Evolutionary conservation across 805 yeast genomes (phyloP).

Genomic region (Maudiozyma pseudohumilis): DNA sequence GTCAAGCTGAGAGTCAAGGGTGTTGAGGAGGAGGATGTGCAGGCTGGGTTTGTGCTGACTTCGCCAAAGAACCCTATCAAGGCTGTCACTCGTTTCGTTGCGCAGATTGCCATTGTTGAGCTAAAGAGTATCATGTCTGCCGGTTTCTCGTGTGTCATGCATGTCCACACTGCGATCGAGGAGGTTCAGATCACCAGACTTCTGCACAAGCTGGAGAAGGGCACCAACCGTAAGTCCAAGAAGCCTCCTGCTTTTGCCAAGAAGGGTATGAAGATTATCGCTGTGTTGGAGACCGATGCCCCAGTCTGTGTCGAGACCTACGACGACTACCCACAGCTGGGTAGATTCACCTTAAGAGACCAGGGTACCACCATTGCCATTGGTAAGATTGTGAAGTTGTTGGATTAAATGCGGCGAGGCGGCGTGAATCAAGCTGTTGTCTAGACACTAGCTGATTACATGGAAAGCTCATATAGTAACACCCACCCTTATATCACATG

Average conservation of each 20-base stretch:
- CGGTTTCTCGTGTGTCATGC: slow-evolving; percentile 98
- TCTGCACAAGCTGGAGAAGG: slow-evolving; percentile 90
- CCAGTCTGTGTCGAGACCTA: slow-evolving; percentile 93
- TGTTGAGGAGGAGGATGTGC: slow-evolving; percentile 93
- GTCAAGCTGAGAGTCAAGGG: slow-evolving; percentile 89
- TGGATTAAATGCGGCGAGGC: no score
- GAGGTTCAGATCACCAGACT: slow-evolving; percentile 77
- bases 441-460: no score
- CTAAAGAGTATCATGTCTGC: slow-evolving; percentile 87
- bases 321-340: slow-evolving; percentile 88
- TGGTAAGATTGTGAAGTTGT: slow-evolving; percentile 89
- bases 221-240: slow-evolving; percentile 92
- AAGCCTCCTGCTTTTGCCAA: slow-evolving; percentile 97
- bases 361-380: slow-evolving; percentile 98
- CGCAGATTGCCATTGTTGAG: slow-evolving; percentile 95
- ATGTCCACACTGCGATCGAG: slow-evolving; percentile 95
- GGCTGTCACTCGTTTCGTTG: slow-evolving; percentile 84
- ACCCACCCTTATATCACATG: no score
- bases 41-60: slow-evolving; percentile 84
- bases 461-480: no score
- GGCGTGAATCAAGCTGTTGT: no score
- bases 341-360: slow-evolving; percentile 96
- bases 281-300: slow-evolving; percentile 71
- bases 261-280: slow-evolving; percentile 97
- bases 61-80: slow-evolving; percentile 81